Percentiles rank a stretch among this genome's conserved stretches.
phyloP scores from a whole-genome alignment of 2,329 filamentous ascomycete genomes.

The Cucurbitaria berberidis region DNA sequence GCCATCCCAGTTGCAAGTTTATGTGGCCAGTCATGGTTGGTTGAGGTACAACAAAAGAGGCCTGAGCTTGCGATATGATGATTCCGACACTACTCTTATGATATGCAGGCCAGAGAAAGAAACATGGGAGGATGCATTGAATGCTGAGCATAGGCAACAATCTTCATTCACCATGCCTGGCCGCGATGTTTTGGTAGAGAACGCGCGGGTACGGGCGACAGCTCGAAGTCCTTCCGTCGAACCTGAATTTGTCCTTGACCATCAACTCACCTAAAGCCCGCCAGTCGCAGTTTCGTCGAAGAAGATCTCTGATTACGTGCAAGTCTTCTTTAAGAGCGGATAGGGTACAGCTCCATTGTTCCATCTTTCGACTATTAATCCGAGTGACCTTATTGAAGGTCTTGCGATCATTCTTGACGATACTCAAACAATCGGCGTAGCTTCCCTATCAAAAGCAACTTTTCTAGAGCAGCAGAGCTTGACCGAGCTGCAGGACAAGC shows the following conservation, averaged over 20 bases:
- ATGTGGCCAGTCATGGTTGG: slow-evolving; percentile 49
- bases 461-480: slow-evolving; percentile 47
- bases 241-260: slow-evolving; percentile 15
- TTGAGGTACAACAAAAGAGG: too few species aligned
- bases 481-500: slow-evolving; percentile 2
- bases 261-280: slow-evolving; percentile 20
- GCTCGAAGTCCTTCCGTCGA: slow-evolving; percentile 10
- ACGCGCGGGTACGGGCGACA: slow-evolving; percentile 52
- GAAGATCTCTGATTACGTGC: slow-evolving; percentile 4
- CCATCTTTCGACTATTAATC: slow-evolving; percentile 70
- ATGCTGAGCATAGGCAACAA: slow-evolving; percentile 48
- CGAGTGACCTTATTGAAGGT: slow-evolving; percentile 53
- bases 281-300: slow-evolving; percentile 7
- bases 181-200: slow-evolving; percentile 53
- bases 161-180: slow-evolving; percentile 51
- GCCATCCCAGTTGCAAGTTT: slow-evolving; percentile 73
- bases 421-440: slow-evolving; percentile 87
- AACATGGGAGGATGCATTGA: slow-evolving; percentile 71
- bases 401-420: slow-evolving; percentile 84
- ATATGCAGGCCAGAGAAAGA: slow-evolving; percentile 66
- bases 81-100: slow-evolving; percentile 87
- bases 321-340: slow-evolving; percentile 34
- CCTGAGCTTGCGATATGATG: slow-evolving; percentile 87
- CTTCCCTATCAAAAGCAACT: slow-evolving; percentile 71
- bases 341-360: slow-evolving; percentile 77